phyloP scores from a whole-genome alignment of 2,329 filamentous ascomycete genomes.

The Aspergillus hiratsukae region DNA sequence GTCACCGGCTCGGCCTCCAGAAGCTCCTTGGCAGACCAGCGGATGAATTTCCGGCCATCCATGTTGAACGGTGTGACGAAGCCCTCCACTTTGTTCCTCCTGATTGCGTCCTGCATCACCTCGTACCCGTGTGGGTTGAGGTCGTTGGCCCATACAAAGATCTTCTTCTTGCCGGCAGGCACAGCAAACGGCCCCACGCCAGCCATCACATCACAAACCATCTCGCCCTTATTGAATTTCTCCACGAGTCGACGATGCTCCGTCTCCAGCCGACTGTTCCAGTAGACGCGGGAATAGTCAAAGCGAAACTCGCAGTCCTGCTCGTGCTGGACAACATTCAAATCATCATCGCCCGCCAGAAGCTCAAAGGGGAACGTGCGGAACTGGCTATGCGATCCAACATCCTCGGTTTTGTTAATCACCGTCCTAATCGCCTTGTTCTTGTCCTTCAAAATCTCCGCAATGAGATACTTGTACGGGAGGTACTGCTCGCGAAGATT shows the following conservation, averaged over 20 bases:
- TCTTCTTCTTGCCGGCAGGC: slow-evolving; percentile 80
- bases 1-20: slow-evolving; percentile 47
- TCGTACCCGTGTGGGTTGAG: slow-evolving; percentile 85
- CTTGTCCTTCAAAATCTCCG: slow-evolving; percentile 83
- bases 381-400: slow-evolving; percentile 79
- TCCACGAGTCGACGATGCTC: slow-evolving; percentile 79
- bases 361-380: slow-evolving; percentile 92
- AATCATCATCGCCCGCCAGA: slow-evolving; percentile 72
- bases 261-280: slow-evolving; percentile 86
- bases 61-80: slow-evolving; percentile 77
- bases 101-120: slow-evolving; percentile 65
- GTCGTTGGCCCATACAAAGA: slow-evolving; percentile 96
- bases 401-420: slow-evolving; percentile 91
- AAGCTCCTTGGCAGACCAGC: slow-evolving; percentile 57
- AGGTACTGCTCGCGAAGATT: slow-evolving; percentile 81
- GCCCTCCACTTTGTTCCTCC: slow-evolving; percentile 70
- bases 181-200: slow-evolving; percentile 94
- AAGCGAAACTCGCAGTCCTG: slow-evolving; percentile 84
- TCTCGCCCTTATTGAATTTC: slow-evolving; percentile 76
- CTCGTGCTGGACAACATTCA: slow-evolving; percentile 79
- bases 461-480: slow-evolving; percentile 82
- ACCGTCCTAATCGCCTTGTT: slow-evolving; percentile 77
- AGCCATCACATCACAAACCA: slow-evolving; percentile 94
- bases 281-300: slow-evolving; percentile 95
- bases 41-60: slow-evolving; percentile 80